Percentiles rank a stretch among this genome's conserved stretches.
phyloP scores from a whole-genome alignment of 768 basidiomycete species.

The Xerocomellus chrysenteron region DNA sequence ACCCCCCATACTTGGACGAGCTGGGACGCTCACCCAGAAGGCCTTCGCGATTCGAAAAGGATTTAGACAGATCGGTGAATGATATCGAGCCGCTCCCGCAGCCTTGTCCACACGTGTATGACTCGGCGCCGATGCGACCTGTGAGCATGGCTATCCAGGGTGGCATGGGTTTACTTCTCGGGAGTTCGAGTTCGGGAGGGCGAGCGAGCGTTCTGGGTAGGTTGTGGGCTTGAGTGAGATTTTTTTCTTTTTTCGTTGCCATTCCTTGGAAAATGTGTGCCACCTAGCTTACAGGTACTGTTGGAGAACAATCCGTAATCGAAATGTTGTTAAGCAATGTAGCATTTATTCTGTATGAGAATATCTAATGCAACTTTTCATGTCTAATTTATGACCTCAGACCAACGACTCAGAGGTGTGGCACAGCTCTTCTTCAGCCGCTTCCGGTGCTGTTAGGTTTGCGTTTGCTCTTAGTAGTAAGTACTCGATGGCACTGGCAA shows the following conservation, averaged over 20 bases:
- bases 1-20: slow-evolving; percentile 46
- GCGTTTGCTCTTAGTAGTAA: too few relatives aligned
- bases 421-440: too few relatives aligned
- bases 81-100: slow-evolving; percentile 52
- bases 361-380: not conserved
- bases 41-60: slow-evolving; percentile 75
- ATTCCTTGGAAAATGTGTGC: not conserved
- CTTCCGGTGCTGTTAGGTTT: too few relatives aligned
- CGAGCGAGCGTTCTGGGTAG: slow-evolving; percentile 59
- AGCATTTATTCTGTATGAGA: not conserved
- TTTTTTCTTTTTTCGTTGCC: not conserved
- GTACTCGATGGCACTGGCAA: not conserved
- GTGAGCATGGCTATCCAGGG: slow-evolving; percentile 74
- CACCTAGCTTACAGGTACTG: not conserved
- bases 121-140: slow-evolving; percentile 71
- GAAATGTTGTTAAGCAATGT: not conserved
- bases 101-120: slow-evolving; percentile 78
- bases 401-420: too few relatives aligned
- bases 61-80: slow-evolving; percentile 56
- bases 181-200: slow-evolving; percentile 33
- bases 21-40: slow-evolving; percentile 52
- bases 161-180: slow-evolving; percentile 64
- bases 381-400: not conserved
- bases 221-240: slow-evolving; percentile 45
- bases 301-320: not conserved